Evolutionary conservation across 441 rosid species (phyloP).

Genomic region (Euphorbia corollata): DNA sequence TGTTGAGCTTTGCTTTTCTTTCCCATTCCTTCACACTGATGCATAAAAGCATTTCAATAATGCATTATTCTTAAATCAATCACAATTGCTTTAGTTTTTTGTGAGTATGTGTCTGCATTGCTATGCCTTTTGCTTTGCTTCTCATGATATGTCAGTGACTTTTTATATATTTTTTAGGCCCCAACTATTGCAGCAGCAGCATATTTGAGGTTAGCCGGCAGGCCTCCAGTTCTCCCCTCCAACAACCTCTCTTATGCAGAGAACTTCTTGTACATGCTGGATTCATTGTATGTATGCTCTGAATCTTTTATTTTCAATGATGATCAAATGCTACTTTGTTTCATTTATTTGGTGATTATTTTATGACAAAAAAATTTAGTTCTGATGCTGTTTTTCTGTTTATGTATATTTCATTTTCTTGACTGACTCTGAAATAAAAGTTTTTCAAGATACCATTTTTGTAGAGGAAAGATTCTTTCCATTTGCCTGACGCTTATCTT

Average conservation of each 20-base stretch:
- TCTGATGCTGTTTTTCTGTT: neutral
- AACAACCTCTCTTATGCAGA: conserved; percentile 80
- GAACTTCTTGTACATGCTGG: conserved; percentile 90
- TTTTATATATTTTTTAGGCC: conserved; percentile 44
- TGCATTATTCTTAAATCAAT: neutral
- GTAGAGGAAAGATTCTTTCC: neutral
- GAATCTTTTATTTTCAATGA: conserved; percentile 1
- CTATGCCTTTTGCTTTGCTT: neutral
- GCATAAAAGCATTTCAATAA: neutral
- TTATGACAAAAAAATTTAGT: neutral
- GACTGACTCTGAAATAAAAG: neutral
- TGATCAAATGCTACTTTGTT: conserved; percentile 12
- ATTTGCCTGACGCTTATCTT: neutral
- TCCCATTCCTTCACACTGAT: neutral
- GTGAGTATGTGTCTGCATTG: neutral
- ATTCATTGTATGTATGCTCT: conserved; percentile 56
- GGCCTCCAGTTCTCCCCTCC: conserved; percentile 90
- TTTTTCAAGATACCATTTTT: neutral
- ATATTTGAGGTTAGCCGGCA: conserved; percentile 85
- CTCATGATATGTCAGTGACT: conserved; percentile 5
- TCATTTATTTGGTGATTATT: neutral
- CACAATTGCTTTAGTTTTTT: neutral
- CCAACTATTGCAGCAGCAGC: conserved; percentile 98
- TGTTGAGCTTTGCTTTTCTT: conserved; percentile 10
- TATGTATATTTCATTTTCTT: neutral